These are phyloP conservation scores for Lodderomyces orthopsilosis DNA, from an alignment of 1,139 yeast genomes.

Conservation along the genomic window DNA sequence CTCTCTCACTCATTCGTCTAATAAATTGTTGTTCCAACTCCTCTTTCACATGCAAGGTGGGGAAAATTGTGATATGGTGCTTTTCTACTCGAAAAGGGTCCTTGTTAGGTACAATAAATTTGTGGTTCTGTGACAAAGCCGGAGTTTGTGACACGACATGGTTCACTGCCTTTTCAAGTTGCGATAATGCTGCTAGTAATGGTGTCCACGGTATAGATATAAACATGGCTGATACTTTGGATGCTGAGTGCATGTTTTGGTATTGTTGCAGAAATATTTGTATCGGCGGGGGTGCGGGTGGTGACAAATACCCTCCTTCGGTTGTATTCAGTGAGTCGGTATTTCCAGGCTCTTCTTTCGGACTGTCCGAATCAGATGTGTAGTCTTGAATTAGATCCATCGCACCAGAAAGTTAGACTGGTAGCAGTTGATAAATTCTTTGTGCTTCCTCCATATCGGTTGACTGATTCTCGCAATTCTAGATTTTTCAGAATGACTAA, in stretches of 20 bases:
- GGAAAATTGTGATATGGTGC: conserved; percentile 10
- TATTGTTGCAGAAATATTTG: conserved; percentile 14
- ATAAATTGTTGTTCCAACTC: neutral
- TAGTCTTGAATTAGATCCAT: conserved; percentile 14
- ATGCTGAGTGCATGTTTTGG: conserved; percentile 6
- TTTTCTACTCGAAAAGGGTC: conserved; percentile 8
- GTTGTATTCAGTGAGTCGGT: neutral
- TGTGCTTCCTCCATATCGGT: neutral
- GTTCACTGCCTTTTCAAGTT: conserved; percentile 7
- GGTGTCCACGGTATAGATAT: conserved; percentile 13
- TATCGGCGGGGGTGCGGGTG: conserved; percentile 6
- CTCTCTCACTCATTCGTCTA: neutral
- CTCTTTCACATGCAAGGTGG: conserved; percentile 1
- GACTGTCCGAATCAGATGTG: conserved; percentile 10
- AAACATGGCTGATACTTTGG: conserved; percentile 5
- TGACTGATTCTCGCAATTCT: neutral
- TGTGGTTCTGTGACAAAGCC: conserved; percentile 8
- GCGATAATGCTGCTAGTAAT: neutral
- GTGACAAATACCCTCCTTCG: neutral
- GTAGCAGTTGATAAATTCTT: neutral
- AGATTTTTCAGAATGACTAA: neutral
- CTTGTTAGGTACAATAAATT: conserved; percentile 7
- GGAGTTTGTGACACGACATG: conserved; percentile 6
- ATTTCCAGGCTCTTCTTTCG: conserved; percentile 6
- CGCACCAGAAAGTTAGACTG: neutral